Evolutionary conservation across 2,329 filamentous ascomycete genomes (phyloP).

Genomic region (Mycosphaerella arachidis): DNA sequence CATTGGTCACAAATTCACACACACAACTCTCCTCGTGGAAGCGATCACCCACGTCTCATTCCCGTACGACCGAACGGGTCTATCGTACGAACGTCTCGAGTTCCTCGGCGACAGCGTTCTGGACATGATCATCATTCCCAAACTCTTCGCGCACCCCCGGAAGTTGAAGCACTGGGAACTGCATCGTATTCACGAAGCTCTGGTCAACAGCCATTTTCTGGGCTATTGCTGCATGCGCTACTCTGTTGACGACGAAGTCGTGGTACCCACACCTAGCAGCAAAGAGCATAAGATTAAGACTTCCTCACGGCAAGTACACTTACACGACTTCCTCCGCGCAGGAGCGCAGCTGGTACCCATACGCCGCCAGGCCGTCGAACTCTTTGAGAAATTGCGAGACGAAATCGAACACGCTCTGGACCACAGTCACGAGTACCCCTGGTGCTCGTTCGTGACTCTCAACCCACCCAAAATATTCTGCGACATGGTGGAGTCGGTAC

Average conservation of each 20-base stretch:
- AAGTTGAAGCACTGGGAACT: constrained; percentile 57
- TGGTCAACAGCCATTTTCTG: constrained; percentile 77
- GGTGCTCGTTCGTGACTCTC: constrained; percentile 64
- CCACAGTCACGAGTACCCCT: constrained; percentile 61
- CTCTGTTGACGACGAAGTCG: constrained; percentile 34
- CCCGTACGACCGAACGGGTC: constrained; percentile 37
- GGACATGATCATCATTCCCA: constrained; percentile 67
- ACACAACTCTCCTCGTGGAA: constrained; percentile 66
- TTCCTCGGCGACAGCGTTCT: constrained; percentile 84
- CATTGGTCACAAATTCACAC: constrained; percentile 66
- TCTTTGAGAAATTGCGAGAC: constrained; percentile 48
- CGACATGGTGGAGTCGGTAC: constrained; percentile 73
- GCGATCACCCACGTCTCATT: constrained; percentile 67
- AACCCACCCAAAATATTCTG: constrained; percentile 72
- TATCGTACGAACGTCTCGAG: constrained; percentile 70
- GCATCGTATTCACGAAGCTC: constrained; percentile 68
- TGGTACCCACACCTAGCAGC: constrained; percentile 5
- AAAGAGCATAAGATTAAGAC: constrained; percentile 9
- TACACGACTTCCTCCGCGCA: constrained; percentile 31
- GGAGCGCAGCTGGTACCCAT: constrained; percentile 43
- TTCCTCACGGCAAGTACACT: constrained; percentile 7
- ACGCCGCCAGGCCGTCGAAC: constrained; percentile 42
- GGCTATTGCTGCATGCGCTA: constrained; percentile 68
- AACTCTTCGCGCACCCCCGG: constrained; percentile 52
- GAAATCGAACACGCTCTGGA: constrained; percentile 50